Base-by-base conservation (phyloP, 129 eudicot genomes). In the Ambrosia trifida region DNA sequence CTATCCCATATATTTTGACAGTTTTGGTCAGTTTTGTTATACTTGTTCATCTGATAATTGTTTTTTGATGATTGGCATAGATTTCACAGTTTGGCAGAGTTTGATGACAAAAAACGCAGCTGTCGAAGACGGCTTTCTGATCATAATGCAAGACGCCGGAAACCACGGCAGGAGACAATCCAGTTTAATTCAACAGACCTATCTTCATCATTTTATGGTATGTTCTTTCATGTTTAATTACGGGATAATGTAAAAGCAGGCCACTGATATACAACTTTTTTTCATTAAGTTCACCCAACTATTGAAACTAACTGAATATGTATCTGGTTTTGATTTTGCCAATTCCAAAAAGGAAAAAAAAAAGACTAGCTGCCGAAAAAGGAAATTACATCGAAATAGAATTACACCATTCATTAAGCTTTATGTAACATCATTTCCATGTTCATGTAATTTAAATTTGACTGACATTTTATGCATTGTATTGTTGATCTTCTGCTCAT, bases 71-170 rank as follows among this genome's bases (percentile, higher is more conserved):
- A 17, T 66, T 54, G 65, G 47, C 36, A 31, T 35, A 93, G 98
- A 87, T 89, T 92, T 82, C 98, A 92, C 70, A 68, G 85, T 78
- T 69, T 89, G 80, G 76, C 87, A 24, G 96, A 89, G 47, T 89
- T 93, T 76, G 98, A 93, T 64, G 91, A 87, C 51, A 87, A 81
- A 80, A 93, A 93, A 80, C 84, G 96, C 28, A 93, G 98, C 81
- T 89, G 98, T 70, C 87, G 98, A 7, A 85, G 82, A 69, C 85
- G 91, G 45, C 96, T 93, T 63, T 85, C 96, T 73, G 98, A 93
- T 82, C 98, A 93, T 69, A 93, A 93, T 79, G 89, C 98, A 46
- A 78, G 96, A 7, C 96, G 98, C 40, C 87, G 98, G 52, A 93
- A 93, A 76, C 98, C 96, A 47, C 93, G 81, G 36, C 86, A 83